Evolutionary conservation across 1,284 basidiomycete species (phyloP).

Genomic region (Puccinia brachypodii): DNA sequence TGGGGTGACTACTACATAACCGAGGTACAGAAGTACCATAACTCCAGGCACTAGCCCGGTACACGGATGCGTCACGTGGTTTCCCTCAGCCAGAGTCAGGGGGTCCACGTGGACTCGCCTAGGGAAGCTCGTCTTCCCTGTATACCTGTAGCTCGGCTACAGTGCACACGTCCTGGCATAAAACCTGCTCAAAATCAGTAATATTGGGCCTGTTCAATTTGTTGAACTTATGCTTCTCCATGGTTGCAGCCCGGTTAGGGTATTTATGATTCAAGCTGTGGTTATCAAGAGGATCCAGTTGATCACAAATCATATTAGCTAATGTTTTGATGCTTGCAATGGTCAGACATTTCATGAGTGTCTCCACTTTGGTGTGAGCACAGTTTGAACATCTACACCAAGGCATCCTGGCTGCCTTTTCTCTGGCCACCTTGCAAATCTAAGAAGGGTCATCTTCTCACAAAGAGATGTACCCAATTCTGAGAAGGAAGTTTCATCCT

Average conservation of each 20-base stretch:
- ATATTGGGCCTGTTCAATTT: background rate
- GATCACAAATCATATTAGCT: background rate
- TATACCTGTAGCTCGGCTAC: too few species aligned
- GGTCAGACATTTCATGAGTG: background rate
- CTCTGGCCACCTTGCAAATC: too few species aligned
- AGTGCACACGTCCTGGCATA: too few species aligned
- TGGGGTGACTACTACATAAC: too few species aligned
- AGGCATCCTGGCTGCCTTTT: background rate
- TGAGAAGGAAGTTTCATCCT: too few species aligned
- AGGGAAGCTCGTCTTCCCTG: too few species aligned
- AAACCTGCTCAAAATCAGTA: background rate
- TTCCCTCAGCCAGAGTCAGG: too few species aligned
- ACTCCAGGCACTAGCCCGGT: too few species aligned
- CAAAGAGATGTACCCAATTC: background rate
- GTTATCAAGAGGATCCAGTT: background rate
- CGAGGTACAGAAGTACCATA: too few species aligned
- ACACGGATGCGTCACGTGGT: too few species aligned
- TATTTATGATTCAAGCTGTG: background rate
- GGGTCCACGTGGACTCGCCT: too few species aligned
- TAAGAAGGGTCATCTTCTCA: background rate
- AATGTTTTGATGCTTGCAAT: background rate
- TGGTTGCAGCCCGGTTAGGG: background rate
- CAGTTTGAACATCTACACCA: constrained; percentile 13
- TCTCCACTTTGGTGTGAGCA: background rate
- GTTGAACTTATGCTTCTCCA: background rate